phyloP scores from a whole-genome alignment of 2,329 filamentous ascomycete genomes.

The Arthrobotrys entomopaga region DNA sequence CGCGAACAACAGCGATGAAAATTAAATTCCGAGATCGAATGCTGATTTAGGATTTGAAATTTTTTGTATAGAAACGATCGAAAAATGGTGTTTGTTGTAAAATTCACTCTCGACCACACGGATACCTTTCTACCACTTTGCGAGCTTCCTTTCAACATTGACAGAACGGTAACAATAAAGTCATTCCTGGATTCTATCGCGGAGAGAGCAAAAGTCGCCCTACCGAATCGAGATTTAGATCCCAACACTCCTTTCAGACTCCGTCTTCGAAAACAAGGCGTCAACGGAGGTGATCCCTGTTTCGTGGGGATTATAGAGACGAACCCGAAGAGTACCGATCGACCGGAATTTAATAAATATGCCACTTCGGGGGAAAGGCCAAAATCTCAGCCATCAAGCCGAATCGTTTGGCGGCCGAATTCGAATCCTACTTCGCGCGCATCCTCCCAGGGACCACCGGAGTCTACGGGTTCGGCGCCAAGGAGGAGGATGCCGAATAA shows the following conservation, averaged over 20 bases:
- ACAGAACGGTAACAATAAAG: conserved; percentile 12
- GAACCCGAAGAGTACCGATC: background rate
- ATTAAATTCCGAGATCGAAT: background rate
- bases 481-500: background rate
- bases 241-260: background rate
- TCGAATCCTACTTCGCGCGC: too few relatives aligned
- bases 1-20: background rate
- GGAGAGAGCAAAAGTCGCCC: background rate
- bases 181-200: conserved; percentile 5
- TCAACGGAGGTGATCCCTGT: background rate
- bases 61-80: background rate
- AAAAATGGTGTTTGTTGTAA: background rate
- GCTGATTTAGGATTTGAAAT: background rate
- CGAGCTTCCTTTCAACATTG: conserved; percentile 3
- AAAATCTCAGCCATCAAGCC: too few relatives aligned
- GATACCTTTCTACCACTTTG: background rate
- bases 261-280: background rate
- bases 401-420: too few relatives aligned
- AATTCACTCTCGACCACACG: conserved; percentile 6
- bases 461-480: background rate
- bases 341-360: background rate
- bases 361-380: too few relatives aligned
- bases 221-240: background rate
- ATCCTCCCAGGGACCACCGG: background rate
- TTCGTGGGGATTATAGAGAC: background rate